Conservation (phyloP, 1,284 basidiomycete genomes). For the Malassezia furfur region DNA sequence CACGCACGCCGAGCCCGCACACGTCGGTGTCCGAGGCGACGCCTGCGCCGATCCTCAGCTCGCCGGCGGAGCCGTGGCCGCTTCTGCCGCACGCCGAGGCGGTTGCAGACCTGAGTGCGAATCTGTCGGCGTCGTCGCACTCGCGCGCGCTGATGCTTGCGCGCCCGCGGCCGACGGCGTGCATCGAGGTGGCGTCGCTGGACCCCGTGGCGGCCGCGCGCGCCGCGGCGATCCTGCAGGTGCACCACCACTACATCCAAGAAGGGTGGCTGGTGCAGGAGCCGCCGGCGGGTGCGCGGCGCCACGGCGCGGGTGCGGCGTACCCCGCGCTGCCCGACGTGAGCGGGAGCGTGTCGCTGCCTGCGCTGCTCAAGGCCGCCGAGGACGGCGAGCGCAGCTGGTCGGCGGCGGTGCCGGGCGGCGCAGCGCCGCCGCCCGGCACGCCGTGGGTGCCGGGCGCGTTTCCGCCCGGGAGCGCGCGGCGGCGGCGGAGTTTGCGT, state of each 20-base stretch:
- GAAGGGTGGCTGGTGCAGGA: slow-evolving; percentile 26
- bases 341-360: neutral
- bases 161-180: slow-evolving; percentile 27
- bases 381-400: slow-evolving; percentile 1
- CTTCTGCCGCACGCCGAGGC: neutral
- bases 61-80: neutral
- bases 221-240: slow-evolving; percentile 37
- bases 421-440: neutral
- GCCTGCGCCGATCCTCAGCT: neutral
- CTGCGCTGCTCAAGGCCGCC: slow-evolving; percentile 5
- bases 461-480: neutral
- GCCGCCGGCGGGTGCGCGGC: neutral
- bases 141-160: slow-evolving; percentile 30
- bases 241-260: slow-evolving; percentile 38
- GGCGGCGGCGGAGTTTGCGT: neutral
- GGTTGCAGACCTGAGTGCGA: slow-evolving; percentile 9
- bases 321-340: neutral
- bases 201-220: slow-evolving; percentile 33
- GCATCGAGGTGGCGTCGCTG: slow-evolving; percentile 35
- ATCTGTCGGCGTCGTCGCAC: slow-evolving; percentile 11
- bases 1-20: too few species aligned
- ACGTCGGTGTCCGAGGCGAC: neutral
- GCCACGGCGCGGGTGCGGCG: neutral
- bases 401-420: neutral
- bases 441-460: slow-evolving; percentile 10